phyloP scores from a whole-genome alignment of 129 eudicot genomes.

The Arctium minus region DNA sequence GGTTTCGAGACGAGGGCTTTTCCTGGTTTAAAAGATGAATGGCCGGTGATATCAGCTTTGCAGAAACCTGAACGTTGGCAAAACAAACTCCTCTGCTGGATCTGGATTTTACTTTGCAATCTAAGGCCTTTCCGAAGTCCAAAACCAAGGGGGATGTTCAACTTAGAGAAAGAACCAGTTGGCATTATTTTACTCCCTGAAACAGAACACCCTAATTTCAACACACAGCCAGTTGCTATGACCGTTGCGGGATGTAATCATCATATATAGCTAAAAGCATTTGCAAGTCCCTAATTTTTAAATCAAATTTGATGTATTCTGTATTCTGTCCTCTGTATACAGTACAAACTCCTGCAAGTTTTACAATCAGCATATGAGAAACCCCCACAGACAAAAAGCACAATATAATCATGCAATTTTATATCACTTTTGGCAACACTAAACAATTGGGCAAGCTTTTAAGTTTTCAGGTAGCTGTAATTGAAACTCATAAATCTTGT shows the following conservation, averaged over 20 bases:
- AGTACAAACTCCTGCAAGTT: slow-evolving; percentile 30
- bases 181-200: slow-evolving; percentile 38
- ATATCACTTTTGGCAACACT: background rate
- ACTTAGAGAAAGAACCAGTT: slow-evolving; percentile 45
- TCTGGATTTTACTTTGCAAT: slow-evolving; percentile 18
- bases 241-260: slow-evolving; percentile 15
- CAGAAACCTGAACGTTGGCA: background rate
- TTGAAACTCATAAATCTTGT: background rate
- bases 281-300: slow-evolving; percentile 1
- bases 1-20: background rate
- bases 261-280: slow-evolving; percentile 26
- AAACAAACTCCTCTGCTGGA: slow-evolving; percentile 22
- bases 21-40: background rate
- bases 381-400: background rate
- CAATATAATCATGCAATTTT: background rate
- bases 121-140: slow-evolving; percentile 41
- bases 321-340: slow-evolving; percentile 11
- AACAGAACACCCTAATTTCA: slow-evolving; percentile 7
- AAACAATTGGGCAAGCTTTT: background rate
- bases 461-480: background rate
- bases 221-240: slow-evolving; percentile 6
- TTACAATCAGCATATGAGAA: slow-evolving; percentile 8
- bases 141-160: slow-evolving; percentile 39
- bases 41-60: background rate
- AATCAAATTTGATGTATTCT: background rate